Percentiles rank a stretch among this genome's conserved stretches.
Evolutionary conservation across 208 protist species (phyloP).

Genomic region (Crithidia expoeki): DNA sequence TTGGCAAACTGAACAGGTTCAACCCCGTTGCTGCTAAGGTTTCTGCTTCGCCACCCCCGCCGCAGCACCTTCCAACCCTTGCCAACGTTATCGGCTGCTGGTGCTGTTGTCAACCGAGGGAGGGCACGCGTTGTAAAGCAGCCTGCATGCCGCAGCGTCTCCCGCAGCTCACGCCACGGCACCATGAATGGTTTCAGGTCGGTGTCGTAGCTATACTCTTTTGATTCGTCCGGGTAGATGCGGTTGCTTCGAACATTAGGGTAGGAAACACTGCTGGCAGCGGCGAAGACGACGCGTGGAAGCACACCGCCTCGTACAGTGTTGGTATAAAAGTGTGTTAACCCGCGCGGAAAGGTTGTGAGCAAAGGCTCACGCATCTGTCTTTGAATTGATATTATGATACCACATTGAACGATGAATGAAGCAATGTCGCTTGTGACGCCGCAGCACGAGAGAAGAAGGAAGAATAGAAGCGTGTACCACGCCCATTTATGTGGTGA

Average conservation of each 20-base stretch:
- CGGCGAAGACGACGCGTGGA: constrained; percentile 16
- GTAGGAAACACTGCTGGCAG: not conserved
- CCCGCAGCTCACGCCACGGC: constrained; percentile 26
- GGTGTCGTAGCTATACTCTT: constrained; percentile 15
- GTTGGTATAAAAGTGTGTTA: no score
- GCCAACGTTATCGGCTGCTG: no score
- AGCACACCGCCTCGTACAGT: not conserved
- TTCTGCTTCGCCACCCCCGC: no score
- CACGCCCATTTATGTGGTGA: not conserved
- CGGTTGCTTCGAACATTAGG: not conserved
- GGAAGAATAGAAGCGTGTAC: not conserved
- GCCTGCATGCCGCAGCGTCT: constrained; percentile 14
- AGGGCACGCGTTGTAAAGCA: constrained; percentile 31
- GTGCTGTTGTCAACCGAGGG: constrained; percentile 17
- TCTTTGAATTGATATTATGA: no score
- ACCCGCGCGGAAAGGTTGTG: no score
- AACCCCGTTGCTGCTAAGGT: not conserved
- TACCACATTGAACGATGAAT: no score
- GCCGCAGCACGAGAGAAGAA: not conserved
- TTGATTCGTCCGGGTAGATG: not conserved
- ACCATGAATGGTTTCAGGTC: constrained; percentile 25
- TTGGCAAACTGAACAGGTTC: not conserved
- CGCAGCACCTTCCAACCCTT: no score
- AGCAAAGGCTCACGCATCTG: no score
- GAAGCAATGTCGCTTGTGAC: not conserved